These are phyloP conservation scores for Graphilbum sp. DNA, from an alignment of 2,329 filamentous ascomycete species.

Conservation along the genomic window DNA sequence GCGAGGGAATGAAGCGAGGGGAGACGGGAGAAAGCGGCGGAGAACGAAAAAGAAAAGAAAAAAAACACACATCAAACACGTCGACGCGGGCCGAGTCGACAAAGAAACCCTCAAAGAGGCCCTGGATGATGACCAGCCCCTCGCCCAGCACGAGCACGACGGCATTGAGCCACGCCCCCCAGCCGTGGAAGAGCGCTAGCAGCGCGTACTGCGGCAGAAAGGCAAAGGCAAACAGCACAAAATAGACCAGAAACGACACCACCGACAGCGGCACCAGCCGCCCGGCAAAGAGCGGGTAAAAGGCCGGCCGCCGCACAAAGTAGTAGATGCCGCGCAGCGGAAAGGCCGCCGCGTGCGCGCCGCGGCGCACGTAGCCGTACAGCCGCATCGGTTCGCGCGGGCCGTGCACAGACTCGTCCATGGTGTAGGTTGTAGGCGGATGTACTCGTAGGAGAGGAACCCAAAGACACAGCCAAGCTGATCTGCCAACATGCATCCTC, in stretches of 20 bases:
- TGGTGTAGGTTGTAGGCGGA: no score
- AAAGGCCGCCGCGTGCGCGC: conserved; percentile 28
- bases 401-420: no score
- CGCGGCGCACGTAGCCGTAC: conserved; percentile 5
- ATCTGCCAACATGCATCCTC: no score
- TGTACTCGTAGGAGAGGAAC: no score
- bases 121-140: conserved; percentile 52
- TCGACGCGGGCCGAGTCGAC: conserved; percentile 66
- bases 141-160: conserved; percentile 77
- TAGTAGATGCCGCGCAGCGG: conserved; percentile 64
- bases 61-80: conserved; percentile 54
- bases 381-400: no score
- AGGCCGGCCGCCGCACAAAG: conserved; percentile 59
- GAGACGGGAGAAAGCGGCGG: background rate
- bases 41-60: background rate
- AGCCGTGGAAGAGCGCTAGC: conserved; percentile 74
- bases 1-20: background rate
- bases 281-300: conserved; percentile 65
- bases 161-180: conserved; percentile 78
- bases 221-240: conserved; percentile 73
- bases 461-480: no score
- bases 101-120: conserved; percentile 64
- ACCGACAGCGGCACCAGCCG: conserved; percentile 68
- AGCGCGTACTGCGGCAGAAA: conserved; percentile 85
- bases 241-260: conserved; percentile 67